Evolutionary conservation across 148 eudicot species (phyloP).

Genomic region (Hydrangea macrophylla): DNA sequence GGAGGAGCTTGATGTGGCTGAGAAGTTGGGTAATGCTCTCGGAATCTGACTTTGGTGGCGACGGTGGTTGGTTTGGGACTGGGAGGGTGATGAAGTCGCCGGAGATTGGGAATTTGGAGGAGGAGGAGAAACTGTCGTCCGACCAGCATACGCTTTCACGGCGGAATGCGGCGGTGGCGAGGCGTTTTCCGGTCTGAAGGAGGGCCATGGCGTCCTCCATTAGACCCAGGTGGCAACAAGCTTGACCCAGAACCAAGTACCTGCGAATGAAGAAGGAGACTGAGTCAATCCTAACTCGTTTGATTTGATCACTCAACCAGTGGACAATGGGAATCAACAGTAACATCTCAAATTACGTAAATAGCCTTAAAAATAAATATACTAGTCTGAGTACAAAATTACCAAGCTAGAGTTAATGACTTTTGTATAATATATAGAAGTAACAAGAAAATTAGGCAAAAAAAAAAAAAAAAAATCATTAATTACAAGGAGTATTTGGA

Average conservation of each 20-base stretch:
- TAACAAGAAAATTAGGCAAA: too few relatives aligned
- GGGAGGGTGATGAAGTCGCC: constrained; percentile 13
- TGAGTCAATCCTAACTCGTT: constrained; percentile 11
- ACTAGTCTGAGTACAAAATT: too few relatives aligned
- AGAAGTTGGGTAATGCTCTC: constrained; percentile 66
- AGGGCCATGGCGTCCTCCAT: constrained; percentile 97
- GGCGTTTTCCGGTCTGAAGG: constrained; percentile 90
- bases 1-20: constrained; percentile 78
- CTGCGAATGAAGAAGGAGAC: constrained; percentile 26
- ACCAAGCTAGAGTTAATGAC: too few relatives aligned
- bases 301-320: too few relatives aligned
- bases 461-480: too few relatives aligned
- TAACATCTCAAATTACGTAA: neutral
- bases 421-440: too few relatives aligned
- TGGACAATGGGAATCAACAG: neutral
- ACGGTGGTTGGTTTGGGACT: constrained; percentile 33
- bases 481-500: too few relatives aligned
- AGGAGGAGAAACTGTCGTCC: constrained; percentile 89
- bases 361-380: too few relatives aligned
- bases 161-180: constrained; percentile 87
- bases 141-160: constrained; percentile 82
- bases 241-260: constrained; percentile 88
- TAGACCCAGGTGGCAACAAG: constrained; percentile 84
- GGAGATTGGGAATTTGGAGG: constrained; percentile 29
- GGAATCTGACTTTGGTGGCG: constrained; percentile 48